These are phyloP conservation scores for Tripterygium wilfordii DNA, from an alignment of 177 flowering plant genomes.

Conservation along the genomic window DNA sequence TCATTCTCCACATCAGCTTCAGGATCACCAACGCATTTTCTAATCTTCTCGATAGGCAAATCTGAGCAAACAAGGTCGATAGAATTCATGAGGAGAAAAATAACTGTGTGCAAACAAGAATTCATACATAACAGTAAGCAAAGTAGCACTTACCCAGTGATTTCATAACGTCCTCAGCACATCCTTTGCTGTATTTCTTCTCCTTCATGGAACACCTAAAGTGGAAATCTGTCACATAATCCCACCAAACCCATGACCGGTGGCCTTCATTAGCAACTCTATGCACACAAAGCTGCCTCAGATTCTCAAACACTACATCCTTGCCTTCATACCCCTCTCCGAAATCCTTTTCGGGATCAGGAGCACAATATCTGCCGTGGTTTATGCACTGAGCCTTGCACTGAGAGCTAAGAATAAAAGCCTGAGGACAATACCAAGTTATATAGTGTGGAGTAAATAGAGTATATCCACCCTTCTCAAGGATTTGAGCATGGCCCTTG, in stretches of 20 bases:
- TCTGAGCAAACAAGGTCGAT: constrained; percentile 25
- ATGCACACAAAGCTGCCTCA: constrained; percentile 88
- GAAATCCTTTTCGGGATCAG: constrained; percentile 90
- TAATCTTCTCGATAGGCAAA: constrained; percentile 62
- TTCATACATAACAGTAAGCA: neutral
- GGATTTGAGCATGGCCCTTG: constrained; percentile 90
- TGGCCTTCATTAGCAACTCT: constrained; percentile 73
- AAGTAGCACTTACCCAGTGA: constrained; percentile 48
- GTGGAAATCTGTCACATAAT: constrained; percentile 87
- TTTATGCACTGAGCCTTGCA: constrained; percentile 97
- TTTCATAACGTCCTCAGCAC: constrained; percentile 73
- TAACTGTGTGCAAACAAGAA: too few species aligned
- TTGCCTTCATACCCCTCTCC: constrained; percentile 77
- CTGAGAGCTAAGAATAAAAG: constrained; percentile 59
- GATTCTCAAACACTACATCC: constrained; percentile 82
- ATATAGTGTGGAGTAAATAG: constrained; percentile 88
- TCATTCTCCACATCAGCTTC: constrained; percentile 78
- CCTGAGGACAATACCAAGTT: constrained; percentile 88
- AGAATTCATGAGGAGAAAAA: too few species aligned
- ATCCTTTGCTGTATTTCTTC: constrained; percentile 64
- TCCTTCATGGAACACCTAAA: constrained; percentile 90
- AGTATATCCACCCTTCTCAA: constrained; percentile 77
- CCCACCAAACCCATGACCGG: constrained; percentile 98
- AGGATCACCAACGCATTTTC: constrained; percentile 83
- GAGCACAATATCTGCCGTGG: constrained; percentile 88